phyloP scores from a whole-genome alignment of 192 early-diverging fungal genomes.

The Gryganskiella cystojenkinii region DNA sequence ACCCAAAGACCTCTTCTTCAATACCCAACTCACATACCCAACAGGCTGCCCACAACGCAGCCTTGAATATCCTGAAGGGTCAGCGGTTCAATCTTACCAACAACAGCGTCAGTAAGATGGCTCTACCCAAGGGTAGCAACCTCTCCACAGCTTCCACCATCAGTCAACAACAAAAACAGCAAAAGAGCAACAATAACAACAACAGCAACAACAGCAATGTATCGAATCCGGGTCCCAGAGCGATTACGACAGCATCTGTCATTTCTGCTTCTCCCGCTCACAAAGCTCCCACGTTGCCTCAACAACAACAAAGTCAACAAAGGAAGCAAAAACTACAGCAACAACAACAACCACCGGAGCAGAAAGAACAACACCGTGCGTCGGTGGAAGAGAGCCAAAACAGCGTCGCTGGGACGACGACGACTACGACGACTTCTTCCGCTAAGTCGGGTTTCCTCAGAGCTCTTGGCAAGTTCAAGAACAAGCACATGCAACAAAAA shows the following conservation, averaged over 20 bases:
- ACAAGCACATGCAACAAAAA: conserved; percentile 46
- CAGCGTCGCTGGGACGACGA: background rate
- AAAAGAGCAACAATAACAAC: conserved; percentile 6
- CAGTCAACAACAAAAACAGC: conserved; percentile 6
- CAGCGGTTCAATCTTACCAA: too few species aligned
- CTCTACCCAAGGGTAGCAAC: too few species aligned
- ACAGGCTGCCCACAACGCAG: too few species aligned
- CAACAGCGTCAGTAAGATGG: too few species aligned
- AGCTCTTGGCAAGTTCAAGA: conserved; percentile 47
- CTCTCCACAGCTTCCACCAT: background rate
- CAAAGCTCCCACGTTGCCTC: background rate
- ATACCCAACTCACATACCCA: too few species aligned
- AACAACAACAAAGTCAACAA: background rate
- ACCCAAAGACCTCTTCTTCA: too few species aligned
- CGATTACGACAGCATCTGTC: background rate
- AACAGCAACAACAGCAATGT: conserved; percentile 13
- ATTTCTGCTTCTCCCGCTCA: conserved; percentile 4
- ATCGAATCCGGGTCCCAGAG: background rate
- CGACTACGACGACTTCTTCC: background rate
- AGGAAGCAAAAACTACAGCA: background rate
- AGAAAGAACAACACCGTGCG: background rate
- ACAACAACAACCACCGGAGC: too few species aligned
- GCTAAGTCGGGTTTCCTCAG: conserved; percentile 34
- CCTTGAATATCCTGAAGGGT: too few species aligned
- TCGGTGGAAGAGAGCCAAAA: background rate